A percentile compares a stretch with the other conserved stretches of the same genome.
Conservation (phyloP, 2,329 filamentous ascomycete species). For the Colletotrichum brevisporum region DNA sequence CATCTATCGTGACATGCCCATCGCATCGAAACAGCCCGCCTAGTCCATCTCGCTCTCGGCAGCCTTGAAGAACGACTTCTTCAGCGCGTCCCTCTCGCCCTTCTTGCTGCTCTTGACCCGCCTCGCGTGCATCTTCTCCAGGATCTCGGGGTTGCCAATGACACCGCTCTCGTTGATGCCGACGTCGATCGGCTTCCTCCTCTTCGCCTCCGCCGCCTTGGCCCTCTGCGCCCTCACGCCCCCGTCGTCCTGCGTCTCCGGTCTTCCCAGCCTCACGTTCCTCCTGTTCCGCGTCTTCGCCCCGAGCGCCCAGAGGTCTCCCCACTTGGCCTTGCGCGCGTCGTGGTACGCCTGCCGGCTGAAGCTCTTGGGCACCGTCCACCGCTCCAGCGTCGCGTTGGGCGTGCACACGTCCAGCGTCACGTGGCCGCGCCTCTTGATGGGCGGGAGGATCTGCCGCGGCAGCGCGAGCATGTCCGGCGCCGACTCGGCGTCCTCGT, state of each 20-base stretch:
- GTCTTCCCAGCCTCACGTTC: conserved; percentile 71
- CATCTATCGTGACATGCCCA: conserved; percentile 17
- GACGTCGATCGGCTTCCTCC: conserved; percentile 58
- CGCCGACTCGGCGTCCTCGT: conserved; percentile 64
- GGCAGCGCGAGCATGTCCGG: conserved; percentile 80
- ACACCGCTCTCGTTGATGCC: conserved; percentile 50
- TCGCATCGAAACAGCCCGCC: conserved; percentile 7
- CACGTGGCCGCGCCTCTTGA: conserved; percentile 91
- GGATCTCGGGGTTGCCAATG: conserved; percentile 42
- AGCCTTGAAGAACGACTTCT: conserved; percentile 50
- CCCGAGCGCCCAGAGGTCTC: conserved; percentile 94
- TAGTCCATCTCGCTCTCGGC: conserved; percentile 47
- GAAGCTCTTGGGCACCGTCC: conserved; percentile 89
- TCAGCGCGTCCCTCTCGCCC: conserved; percentile 53
- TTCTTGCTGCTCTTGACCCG: conserved; percentile 59
- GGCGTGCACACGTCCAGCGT: conserved; percentile 93
- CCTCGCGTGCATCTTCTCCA: conserved; percentile 54
- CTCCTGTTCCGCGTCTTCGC: conserved; percentile 85
- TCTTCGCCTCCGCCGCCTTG: conserved; percentile 46
- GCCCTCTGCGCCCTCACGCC: conserved; percentile 56
- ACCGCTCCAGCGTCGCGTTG: conserved; percentile 87
- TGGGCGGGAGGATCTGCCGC: conserved; percentile 80
- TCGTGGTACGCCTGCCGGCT: conserved; percentile 89
- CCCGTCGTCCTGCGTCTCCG: conserved; percentile 57
- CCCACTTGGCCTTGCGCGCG: conserved; percentile 91